Evolutionary conservation across 768 basidiomycete species (phyloP).

Genomic region (Tulasnella sp.): DNA sequence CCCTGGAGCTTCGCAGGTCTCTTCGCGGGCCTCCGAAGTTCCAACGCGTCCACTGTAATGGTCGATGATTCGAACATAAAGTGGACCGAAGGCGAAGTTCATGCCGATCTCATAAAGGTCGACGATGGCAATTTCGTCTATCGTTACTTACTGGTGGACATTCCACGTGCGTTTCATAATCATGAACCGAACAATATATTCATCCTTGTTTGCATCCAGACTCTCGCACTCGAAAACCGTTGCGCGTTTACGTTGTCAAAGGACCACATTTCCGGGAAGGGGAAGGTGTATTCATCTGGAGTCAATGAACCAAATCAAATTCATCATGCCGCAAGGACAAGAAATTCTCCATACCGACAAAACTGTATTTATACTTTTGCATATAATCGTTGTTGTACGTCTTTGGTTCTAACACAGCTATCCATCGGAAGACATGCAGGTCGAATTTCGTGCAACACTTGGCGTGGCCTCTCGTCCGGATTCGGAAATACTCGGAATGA

Average conservation of each 20-base stretch:
- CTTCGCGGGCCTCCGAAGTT: conserved; percentile 5
- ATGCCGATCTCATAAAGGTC: conserved; percentile 18
- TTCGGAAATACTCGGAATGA: no score
- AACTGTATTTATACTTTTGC: no score
- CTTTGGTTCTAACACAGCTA: no score
- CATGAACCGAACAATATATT: neutral
- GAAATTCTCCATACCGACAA: no score
- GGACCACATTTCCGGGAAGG: conserved; percentile 15
- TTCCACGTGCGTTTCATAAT: conserved; percentile 14
- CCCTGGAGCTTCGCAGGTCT: conserved; percentile 16
- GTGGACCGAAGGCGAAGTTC: conserved; percentile 15
- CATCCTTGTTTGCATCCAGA: conserved; percentile 3
- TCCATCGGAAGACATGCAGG: no score
- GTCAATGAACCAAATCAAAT: no score
- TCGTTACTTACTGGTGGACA: conserved; percentile 18
- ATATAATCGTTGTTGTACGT: no score
- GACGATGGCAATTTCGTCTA: conserved; percentile 16
- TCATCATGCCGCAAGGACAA: no score
- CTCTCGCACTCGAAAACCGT: conserved; percentile 9
- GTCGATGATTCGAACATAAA: neutral
- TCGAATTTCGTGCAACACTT: no score
- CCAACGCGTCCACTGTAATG: neutral
- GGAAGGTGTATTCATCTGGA: conserved; percentile 19
- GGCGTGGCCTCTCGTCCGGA: no score
- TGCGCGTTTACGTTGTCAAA: conserved; percentile 18